Percentiles rank a stretch among this genome's conserved stretches.
phyloP scores from a whole-genome alignment of 1,139 yeast species.

The Taphrina pruni region DNA sequence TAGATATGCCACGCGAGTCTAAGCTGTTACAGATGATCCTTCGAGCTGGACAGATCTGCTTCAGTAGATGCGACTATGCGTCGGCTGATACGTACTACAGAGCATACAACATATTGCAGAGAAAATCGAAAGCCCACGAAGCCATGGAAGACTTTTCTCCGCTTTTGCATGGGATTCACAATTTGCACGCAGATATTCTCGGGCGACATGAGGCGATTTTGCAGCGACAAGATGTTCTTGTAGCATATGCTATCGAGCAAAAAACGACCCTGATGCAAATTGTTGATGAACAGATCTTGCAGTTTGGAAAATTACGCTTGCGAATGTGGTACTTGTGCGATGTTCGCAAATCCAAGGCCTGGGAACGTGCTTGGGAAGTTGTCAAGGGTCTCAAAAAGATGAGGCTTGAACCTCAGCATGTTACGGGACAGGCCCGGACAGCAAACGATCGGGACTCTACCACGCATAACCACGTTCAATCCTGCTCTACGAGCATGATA shows the following conservation, averaged over 20 bases:
- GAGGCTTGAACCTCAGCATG: background rate
- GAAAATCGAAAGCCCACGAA: background rate
- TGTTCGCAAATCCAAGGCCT: slow-evolving; percentile 24
- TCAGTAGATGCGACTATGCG: slow-evolving; percentile 16
- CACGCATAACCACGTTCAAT: background rate
- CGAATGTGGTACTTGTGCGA: slow-evolving; percentile 38
- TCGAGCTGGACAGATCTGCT: slow-evolving; percentile 17
- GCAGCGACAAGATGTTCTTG: background rate
- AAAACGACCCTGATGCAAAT: slow-evolving; percentile 11
- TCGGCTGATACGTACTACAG: slow-evolving; percentile 13
- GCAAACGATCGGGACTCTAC: background rate
- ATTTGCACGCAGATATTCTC: slow-evolving; percentile 16
- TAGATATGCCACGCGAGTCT: background rate
- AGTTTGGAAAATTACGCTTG: slow-evolving; percentile 21
- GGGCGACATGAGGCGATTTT: background rate
- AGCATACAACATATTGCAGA: slow-evolving; percentile 19
- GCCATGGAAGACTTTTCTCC: slow-evolving; percentile 37
- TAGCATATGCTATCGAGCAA: slow-evolving; percentile 15
- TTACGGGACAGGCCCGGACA: background rate
- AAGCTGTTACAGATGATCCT: slow-evolving; percentile 5
- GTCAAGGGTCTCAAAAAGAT: slow-evolving; percentile 26
- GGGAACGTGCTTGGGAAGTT: slow-evolving; percentile 38
- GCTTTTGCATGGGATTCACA: slow-evolving; percentile 6
- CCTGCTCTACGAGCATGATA: background rate
- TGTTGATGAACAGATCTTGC: slow-evolving; percentile 29